Conservation (phyloP, 768 basidiomycete species). For the Tylopilus sp. region DNA sequence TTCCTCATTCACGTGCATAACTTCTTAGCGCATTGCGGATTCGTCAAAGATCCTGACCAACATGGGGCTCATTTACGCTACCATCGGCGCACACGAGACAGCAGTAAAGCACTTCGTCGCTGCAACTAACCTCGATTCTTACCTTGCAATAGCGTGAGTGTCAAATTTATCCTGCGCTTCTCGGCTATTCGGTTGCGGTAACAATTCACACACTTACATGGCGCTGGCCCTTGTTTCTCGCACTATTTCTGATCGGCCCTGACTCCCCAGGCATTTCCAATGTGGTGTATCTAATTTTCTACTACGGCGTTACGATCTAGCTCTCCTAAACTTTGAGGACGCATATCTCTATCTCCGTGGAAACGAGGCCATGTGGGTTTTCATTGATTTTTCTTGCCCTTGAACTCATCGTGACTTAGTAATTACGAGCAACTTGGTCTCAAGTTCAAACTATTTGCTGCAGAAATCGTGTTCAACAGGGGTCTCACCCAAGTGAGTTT, state of each 20-base stretch:
- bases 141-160: constrained; percentile 83
- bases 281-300: constrained; percentile 90
- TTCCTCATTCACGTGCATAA: neutral
- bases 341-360: constrained; percentile 78
- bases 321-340: constrained; percentile 80
- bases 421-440: constrained; percentile 94
- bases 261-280: constrained; percentile 73
- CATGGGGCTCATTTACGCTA: constrained; percentile 91
- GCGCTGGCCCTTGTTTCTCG: too few species aligned
- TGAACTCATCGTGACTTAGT: constrained; percentile 34
- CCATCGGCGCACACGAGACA: constrained; percentile 81
- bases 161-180: neutral
- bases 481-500: constrained; percentile 76
- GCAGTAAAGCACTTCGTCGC: constrained; percentile 80
- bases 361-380: constrained; percentile 75
- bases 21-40: constrained; percentile 65
- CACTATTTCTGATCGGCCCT: neutral
- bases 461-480: constrained; percentile 89
- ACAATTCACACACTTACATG: too few species aligned
- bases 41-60: constrained; percentile 90
- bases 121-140: constrained; percentile 77
- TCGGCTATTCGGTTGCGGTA: too few species aligned
- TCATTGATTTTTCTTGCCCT: neutral
- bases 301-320: constrained; percentile 68
- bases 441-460: constrained; percentile 81